Conservation (phyloP, 306 rosid genomes). For the Lathyrus oleraceus region DNA sequence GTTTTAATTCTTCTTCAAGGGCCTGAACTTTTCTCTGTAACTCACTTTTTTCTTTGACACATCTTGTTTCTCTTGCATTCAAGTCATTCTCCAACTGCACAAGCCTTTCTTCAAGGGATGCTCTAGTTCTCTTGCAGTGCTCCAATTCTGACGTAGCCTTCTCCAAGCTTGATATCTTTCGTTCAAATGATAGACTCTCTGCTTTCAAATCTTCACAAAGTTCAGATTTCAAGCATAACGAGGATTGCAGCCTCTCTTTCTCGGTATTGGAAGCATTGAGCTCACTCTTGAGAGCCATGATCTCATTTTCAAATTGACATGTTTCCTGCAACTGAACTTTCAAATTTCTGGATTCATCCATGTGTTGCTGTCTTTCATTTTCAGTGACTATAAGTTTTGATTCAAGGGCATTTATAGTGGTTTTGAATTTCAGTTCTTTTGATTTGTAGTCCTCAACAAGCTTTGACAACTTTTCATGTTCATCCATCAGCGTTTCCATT, state of each 20-base stretch:
- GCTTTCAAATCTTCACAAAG: conserved; percentile 55
- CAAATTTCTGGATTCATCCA: conserved; percentile 44
- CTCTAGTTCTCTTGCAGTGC: conserved; percentile 47
- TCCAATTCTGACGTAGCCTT: conserved; percentile 47
- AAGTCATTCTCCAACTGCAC: conserved; percentile 51
- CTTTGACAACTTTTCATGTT: conserved; percentile 48
- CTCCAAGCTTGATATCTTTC: conserved; percentile 48
- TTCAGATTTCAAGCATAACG: conserved; percentile 42
- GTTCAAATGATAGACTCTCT: conserved; percentile 41
- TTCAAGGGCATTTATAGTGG: conserved; percentile 44
- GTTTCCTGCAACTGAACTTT: conserved; percentile 50
- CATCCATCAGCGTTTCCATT: conserved; percentile 44
- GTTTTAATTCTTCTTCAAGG: conserved; percentile 53
- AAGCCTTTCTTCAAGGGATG: conserved; percentile 56
- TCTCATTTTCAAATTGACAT: conserved; percentile 44
- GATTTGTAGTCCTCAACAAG: conserved; percentile 52
- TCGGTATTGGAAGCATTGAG: conserved; percentile 43
- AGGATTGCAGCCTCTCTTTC: conserved; percentile 53
- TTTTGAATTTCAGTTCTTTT: conserved; percentile 46
- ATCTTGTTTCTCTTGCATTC: conserved; percentile 43
- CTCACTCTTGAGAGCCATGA: conserved; percentile 47
- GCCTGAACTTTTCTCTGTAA: conserved; percentile 43
- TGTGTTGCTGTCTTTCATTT: conserved; percentile 45
- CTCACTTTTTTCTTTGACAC: conserved; percentile 45
- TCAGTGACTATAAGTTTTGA: conserved; percentile 52